These are phyloP conservation scores for Pythium sukuiense DNA, from an alignment of 352 stramenopile species.

Conservation along the genomic window DNA sequence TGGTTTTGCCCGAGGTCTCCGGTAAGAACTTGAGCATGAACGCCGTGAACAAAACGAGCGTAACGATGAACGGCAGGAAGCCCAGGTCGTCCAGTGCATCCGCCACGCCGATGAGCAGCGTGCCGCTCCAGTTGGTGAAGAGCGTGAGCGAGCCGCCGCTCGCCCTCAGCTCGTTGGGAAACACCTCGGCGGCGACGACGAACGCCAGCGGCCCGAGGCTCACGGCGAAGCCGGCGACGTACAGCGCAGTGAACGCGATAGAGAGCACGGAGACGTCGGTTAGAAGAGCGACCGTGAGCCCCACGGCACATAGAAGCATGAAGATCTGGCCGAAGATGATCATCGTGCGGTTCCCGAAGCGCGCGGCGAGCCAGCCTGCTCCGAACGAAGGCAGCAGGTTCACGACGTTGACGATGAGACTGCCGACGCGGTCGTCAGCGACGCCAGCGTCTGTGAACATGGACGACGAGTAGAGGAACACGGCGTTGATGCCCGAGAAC, in stretches of 20 bases:
- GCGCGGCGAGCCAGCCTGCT: slow-evolving; percentile 34
- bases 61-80: slow-evolving; percentile 55
- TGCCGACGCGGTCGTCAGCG: slow-evolving; percentile 52
- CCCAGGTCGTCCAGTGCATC: slow-evolving; percentile 38
- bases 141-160: slow-evolving; percentile 47
- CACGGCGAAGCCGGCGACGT: slow-evolving; percentile 44
- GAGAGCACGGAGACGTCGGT: slow-evolving; percentile 31
- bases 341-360: slow-evolving; percentile 51
- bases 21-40: slow-evolving; percentile 52
- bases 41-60: slow-evolving; percentile 39
- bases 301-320: slow-evolving; percentile 51
- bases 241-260: slow-evolving; percentile 52
- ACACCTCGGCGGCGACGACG: slow-evolving; percentile 53
- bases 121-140: slow-evolving; percentile 53
- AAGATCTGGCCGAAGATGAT: slow-evolving; percentile 43
- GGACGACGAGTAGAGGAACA: slow-evolving; percentile 71
- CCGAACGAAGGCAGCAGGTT: slow-evolving; percentile 54
- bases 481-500: slow-evolving; percentile 65
- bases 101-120: slow-evolving; percentile 54
- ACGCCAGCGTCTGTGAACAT: slow-evolving; percentile 64
- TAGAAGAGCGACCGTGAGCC: slow-evolving; percentile 43
- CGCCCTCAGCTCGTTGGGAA: slow-evolving; percentile 51
- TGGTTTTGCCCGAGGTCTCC: slow-evolving; percentile 61
- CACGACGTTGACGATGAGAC: slow-evolving; percentile 52
- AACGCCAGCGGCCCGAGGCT: slow-evolving; percentile 60